phyloP scores from a whole-genome alignment of 441 rosid species.

The Corymbia citriodora region DNA sequence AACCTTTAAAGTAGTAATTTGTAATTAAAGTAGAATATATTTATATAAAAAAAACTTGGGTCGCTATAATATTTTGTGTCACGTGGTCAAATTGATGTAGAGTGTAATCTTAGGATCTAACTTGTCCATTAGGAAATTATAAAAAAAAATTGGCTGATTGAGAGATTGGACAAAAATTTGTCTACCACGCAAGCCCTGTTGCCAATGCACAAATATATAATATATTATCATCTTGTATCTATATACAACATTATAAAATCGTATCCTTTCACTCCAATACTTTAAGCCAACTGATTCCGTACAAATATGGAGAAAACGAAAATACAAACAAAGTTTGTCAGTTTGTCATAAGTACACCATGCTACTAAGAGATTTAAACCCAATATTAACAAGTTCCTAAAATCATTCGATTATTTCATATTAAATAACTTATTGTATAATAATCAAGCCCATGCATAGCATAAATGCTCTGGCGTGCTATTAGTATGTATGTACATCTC shows the following conservation, averaged over 20 bases:
- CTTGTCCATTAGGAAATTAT: background rate
- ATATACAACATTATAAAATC: background rate
- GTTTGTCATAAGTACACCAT: background rate
- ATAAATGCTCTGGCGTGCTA: background rate
- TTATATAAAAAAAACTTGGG: background rate
- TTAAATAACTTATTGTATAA: background rate
- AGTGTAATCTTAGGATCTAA: background rate
- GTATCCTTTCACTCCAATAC: background rate
- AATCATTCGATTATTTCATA: background rate
- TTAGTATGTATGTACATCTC: background rate
- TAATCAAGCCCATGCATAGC: background rate
- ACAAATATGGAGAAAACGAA: background rate
- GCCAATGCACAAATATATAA: background rate
- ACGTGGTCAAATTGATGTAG: background rate
- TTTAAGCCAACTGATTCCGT: background rate
- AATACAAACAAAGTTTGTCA: background rate
- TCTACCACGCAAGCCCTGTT: background rate
- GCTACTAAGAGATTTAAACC: background rate
- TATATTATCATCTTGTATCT: background rate
- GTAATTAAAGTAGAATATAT: background rate
- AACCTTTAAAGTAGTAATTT: background rate
- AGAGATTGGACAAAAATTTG: background rate
- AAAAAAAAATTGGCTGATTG: background rate
- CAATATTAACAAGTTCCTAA: background rate
- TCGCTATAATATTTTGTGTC: accelerated